Percentiles rank a stretch among this genome's conserved stretches.
Evolutionary conservation across 805 yeast genomes (phyloP).

Genomic region (Priceomyces haplophilus): DNA sequence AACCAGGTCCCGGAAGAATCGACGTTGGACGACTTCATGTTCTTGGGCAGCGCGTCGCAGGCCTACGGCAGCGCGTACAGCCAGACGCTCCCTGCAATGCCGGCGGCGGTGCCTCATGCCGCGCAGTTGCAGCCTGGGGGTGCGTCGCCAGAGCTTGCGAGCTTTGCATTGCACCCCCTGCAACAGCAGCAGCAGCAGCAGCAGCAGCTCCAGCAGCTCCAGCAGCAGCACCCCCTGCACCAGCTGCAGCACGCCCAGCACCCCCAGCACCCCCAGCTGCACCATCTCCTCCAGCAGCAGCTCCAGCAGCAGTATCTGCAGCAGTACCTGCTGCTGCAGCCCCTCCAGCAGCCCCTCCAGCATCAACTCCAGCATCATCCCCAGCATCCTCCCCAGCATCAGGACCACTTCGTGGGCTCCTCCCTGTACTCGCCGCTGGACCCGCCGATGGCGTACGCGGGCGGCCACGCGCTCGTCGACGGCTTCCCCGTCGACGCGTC

Average conservation of each 20-base stretch:
- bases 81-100: not conserved
- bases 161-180: not conserved
- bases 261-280: not conserved
- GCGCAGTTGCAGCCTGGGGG: not conserved
- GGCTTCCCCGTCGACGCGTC: not conserved
- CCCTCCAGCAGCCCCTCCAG: not conserved
- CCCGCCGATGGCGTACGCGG: conserved; percentile 1
- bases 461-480: not conserved
- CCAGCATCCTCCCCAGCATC: not conserved
- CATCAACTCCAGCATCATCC: not conserved
- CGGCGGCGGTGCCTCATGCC: not conserved
- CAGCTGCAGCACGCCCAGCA: not conserved
- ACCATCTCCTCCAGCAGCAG: not conserved
- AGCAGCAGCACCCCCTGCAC: not conserved
- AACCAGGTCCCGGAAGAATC: conserved; percentile 5
- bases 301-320: not conserved
- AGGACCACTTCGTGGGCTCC: not conserved
- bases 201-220: not conserved
- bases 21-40: conserved; percentile 2
- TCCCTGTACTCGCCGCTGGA: not conserved
- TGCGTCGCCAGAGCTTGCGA: not conserved
- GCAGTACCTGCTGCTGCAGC: not conserved
- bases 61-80: not conserved
- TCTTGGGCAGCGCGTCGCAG: not conserved
- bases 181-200: not conserved